Conservation (phyloP, 345 rosid species). For the Murraya paniculata region DNA sequence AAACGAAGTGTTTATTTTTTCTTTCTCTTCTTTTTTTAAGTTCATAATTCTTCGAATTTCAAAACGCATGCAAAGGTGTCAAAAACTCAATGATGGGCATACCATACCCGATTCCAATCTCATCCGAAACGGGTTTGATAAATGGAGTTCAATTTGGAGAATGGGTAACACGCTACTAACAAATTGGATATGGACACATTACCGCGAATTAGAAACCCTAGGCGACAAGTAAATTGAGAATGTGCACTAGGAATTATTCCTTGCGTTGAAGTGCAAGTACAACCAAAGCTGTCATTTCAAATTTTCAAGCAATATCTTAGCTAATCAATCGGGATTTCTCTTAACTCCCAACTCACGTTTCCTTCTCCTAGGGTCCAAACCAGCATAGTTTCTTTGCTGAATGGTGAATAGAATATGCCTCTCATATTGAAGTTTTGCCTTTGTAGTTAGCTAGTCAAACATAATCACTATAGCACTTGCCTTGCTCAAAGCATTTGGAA, state of each 20-base stretch:
- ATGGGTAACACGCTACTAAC: background rate
- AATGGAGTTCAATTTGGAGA: background rate
- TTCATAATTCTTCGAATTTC: too few species aligned
- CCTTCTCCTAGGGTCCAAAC: background rate
- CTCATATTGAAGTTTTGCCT: background rate
- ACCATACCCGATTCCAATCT: background rate
- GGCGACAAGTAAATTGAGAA: background rate
- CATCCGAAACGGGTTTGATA: background rate
- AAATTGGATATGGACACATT: background rate
- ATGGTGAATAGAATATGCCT: background rate
- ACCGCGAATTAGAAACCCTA: background rate
- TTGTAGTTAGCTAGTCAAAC: background rate
- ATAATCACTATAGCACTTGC: background rate
- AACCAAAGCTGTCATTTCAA: background rate
- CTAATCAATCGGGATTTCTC: background rate
- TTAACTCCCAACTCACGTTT: background rate
- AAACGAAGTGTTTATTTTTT: too few species aligned
- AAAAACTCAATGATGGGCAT: too few species aligned
- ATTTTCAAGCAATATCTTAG: background rate
- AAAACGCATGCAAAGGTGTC: too few species aligned
- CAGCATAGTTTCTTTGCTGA: background rate
- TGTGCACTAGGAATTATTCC: background rate
- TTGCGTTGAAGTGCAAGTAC: background rate
- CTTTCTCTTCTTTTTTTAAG: too few species aligned
- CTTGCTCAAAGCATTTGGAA: background rate